These are phyloP conservation scores for Botrytis galanthina DNA, from an alignment of 2,329 filamentous ascomycete genomes.

Conservation along the genomic window DNA sequence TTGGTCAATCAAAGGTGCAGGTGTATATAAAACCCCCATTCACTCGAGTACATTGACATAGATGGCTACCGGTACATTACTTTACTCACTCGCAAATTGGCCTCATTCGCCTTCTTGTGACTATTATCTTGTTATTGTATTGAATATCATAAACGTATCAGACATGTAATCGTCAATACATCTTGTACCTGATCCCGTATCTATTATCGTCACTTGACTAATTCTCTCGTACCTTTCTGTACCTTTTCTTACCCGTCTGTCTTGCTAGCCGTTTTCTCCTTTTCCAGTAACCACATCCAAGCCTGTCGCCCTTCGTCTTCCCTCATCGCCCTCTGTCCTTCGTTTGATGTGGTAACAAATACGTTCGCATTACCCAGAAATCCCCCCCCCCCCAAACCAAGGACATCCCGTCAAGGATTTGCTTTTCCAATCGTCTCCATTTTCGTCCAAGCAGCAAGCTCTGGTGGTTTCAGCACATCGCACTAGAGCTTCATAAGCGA, in stretches of 20 bases:
- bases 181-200: background rate
- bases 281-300: background rate
- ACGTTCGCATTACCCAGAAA: background rate
- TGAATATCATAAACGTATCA: background rate
- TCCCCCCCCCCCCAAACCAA: background rate
- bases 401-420: background rate
- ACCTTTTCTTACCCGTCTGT: constrained; percentile 12
- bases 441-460: background rate
- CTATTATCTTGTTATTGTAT: background rate
- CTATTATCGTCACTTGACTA: background rate
- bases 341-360: background rate
- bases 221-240: background rate
- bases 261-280: background rate
- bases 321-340: background rate
- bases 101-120: background rate
- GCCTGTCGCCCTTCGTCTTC: too few species aligned
- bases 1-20: background rate
- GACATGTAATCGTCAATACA: background rate
- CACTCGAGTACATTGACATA: background rate
- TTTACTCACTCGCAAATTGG: background rate
- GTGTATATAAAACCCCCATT: background rate
- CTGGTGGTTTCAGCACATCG: constrained; percentile 7
- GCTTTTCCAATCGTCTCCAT: background rate
- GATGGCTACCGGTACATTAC: background rate
- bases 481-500: constrained; percentile 6